Evolutionary conservation across 306 rosid species (phyloP), one percentile per base, ranked within the genome.

Genomic region (Amphicarpaea edgeworthii): DNA sequence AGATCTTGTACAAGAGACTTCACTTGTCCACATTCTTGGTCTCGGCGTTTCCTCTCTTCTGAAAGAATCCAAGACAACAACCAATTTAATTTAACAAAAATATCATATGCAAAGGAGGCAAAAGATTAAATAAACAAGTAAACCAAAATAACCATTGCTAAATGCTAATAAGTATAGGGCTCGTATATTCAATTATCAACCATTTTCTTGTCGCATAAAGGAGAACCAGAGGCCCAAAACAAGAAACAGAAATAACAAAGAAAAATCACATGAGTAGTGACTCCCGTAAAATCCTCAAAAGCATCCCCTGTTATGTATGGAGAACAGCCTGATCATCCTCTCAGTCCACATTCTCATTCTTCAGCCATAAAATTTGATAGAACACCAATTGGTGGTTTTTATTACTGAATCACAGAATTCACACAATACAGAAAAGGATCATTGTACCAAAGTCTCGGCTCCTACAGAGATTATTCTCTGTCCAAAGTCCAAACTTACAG

Each of bases 1-100:
- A 92, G 92, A 79, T 95, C 96, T 66, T 88, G 89, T 79, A 95
- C 83, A 20, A 88, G 97, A 77, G 90, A 81, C 87, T 85, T 92
- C 86, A 92, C 78, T 53, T 87, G 93, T 68, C 82, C 73, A 40
- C 88, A 84, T 66, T 92, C 92, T 83, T 83, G 79, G 70, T 87
- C 91, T 47, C 14, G 92, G 26, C 70, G 92, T 45, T 81, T 87
- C 86, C 82, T 85, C 81, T 90, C 91, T 51, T 92, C 97, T 94
- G 86, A 77, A 79, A 83, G 53, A 81, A 24, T 61, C 32, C 42
- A 79, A 66, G 28, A 60, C 28, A 46, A 51, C 37, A 78, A 40
- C 40, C 34, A 51, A 42, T 40, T 53, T 58, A 63, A 14, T 50
- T 21, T 54, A 20, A 50, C 37, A 58, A 65, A 58, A 55, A 16